Percentiles rank a stretch among this genome's conserved stretches.
phyloP scores from a whole-genome alignment of 495 filamentous ascomycete species.

The Neurospora sp. region DNA sequence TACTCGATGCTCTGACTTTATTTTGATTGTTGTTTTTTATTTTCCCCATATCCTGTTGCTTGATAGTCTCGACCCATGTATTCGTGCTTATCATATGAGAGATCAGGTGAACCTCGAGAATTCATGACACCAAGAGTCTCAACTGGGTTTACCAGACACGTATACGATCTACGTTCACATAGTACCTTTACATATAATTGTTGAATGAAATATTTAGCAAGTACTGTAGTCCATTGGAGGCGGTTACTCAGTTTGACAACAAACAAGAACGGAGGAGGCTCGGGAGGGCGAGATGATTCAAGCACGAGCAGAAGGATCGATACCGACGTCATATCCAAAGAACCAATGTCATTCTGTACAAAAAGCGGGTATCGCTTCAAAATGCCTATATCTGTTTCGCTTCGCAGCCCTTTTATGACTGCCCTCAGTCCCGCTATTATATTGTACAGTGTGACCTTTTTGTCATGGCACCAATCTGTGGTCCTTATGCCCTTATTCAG shows the following conservation, averaged over 20 bases:
- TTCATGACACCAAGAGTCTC: background rate
- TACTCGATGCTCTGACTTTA: background rate
- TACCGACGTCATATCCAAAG: background rate
- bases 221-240: background rate
- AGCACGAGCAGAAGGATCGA: background rate
- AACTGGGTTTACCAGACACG: background rate
- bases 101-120: background rate
- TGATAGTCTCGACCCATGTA: background rate
- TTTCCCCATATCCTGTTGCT: background rate
- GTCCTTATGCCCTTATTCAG: constrained; percentile 3
- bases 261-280: background rate
- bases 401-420: background rate
- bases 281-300: background rate
- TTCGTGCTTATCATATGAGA: background rate
- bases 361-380: background rate
- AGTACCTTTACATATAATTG: background rate
- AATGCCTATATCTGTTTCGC: background rate
- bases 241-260: background rate
- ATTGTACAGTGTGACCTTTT: background rate
- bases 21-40: background rate
- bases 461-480: background rate
- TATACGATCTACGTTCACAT: background rate
- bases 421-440: background rate
- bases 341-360: background rate
- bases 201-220: background rate